Percentiles rank a stretch among this genome's conserved stretches.
Conservation (phyloP, 2,329 filamentous ascomycete species). For the Diplodia mutila region DNA sequence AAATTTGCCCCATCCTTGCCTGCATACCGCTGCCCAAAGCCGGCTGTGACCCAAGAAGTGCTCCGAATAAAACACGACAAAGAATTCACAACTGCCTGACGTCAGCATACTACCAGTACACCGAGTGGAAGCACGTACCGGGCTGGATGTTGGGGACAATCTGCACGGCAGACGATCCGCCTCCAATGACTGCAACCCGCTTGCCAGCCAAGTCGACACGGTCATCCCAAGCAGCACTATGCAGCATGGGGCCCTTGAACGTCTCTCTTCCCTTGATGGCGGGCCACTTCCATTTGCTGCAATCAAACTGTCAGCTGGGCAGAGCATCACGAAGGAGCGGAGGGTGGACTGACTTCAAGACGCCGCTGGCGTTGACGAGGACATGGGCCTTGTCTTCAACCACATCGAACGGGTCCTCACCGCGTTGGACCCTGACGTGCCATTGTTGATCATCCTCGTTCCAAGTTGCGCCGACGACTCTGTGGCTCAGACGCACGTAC, state of each 20-base stretch:
- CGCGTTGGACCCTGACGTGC: conserved; percentile 42
- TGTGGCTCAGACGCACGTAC: background rate
- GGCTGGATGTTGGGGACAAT: conserved; percentile 42
- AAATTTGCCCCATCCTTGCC: conserved; percentile 44
- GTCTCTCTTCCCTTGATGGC: conserved; percentile 47
- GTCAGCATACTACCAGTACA: background rate
- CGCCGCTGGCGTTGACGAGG: conserved; percentile 50
- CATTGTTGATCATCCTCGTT: conserved; percentile 46
- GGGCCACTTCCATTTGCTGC: conserved; percentile 48
- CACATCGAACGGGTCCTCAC: conserved; percentile 34
- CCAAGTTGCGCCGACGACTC: conserved; percentile 38
- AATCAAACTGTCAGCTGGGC: background rate
- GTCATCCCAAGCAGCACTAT: conserved; percentile 50
- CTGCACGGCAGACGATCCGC: conserved; percentile 41
- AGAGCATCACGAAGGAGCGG: too few species aligned
- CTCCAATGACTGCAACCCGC: conserved; percentile 39
- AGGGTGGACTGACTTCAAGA: conserved; percentile 38
- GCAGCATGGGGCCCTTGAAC: conserved; percentile 50
- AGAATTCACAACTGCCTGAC: background rate
- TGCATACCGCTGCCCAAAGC: conserved; percentile 50
- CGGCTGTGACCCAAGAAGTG: conserved; percentile 56
- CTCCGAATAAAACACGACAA: conserved; percentile 56
- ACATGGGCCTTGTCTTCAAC: conserved; percentile 44
- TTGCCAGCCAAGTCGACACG: conserved; percentile 26
- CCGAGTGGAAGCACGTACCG: background rate